Conservation (phyloP, 1,284 basidiomycete genomes). For the Boletus sp. region DNA sequence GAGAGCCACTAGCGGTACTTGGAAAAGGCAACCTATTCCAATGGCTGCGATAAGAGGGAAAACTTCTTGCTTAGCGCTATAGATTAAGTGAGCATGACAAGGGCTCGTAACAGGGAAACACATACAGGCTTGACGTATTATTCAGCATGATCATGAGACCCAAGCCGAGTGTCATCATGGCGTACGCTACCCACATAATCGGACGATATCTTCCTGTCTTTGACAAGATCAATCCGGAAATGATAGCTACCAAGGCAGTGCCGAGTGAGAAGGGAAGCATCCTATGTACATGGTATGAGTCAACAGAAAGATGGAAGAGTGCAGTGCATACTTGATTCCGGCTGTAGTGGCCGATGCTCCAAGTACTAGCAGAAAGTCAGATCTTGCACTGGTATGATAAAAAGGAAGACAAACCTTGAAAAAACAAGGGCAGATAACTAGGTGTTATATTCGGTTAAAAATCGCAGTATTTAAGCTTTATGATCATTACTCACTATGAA, state of each 20-base stretch:
- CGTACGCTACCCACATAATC: constrained; percentile 58
- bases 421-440: constrained; percentile 75
- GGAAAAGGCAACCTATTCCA: constrained; percentile 66
- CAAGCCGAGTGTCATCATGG: constrained; percentile 55
- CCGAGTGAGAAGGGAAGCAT: constrained; percentile 77
- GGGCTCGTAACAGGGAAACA: constrained; percentile 20
- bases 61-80: constrained; percentile 54
- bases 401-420: constrained; percentile 41
- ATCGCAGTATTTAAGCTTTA: constrained; percentile 1
- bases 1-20: constrained; percentile 60
- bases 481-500: constrained; percentile 23
- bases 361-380: constrained; percentile 43
- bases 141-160: constrained; percentile 58
- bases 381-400: neutral
- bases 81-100: neutral
- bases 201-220: constrained; percentile 56
- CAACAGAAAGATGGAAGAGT: neutral
- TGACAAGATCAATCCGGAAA: constrained; percentile 59
- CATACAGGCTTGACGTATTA: constrained; percentile 44
- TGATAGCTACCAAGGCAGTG: constrained; percentile 51
- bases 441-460: constrained; percentile 6
- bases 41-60: constrained; percentile 61
- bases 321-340: constrained; percentile 55
- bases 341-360: constrained; percentile 73
- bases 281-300: constrained; percentile 34